A percentile compares a stretch with the other conserved stretches of the same genome.
These are phyloP conservation scores for Plasmodium inui DNA, from an alignment of 169 alveolate species.

Conservation along the genomic window DNA sequence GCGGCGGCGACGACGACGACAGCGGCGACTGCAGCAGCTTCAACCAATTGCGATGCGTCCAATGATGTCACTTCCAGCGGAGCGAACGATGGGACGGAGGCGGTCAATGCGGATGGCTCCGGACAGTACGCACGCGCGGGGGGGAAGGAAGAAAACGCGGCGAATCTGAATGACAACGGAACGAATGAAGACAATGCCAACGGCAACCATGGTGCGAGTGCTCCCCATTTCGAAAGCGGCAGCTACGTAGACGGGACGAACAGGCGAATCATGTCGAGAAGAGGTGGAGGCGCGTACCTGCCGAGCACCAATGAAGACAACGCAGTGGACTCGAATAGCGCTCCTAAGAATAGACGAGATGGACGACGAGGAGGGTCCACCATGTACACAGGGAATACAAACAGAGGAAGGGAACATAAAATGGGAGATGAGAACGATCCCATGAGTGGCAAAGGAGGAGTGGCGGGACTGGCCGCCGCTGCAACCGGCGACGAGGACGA, in stretches of 20 bases:
- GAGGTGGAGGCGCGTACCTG: constrained; percentile 4
- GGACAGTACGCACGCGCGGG: neutral
- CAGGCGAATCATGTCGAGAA: constrained; percentile 7
- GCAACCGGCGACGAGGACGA: neutral
- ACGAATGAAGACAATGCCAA: neutral
- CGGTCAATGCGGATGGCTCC: neutral
- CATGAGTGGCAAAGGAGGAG: neutral
- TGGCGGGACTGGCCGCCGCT: neutral
- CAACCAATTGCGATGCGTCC: neutral
- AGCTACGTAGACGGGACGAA: neutral
- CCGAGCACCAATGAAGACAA: neutral
- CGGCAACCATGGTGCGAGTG: neutral
- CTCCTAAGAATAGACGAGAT: neutral
- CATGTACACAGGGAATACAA: neutral
- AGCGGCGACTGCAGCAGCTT: neutral
- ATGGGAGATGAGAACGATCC: neutral
- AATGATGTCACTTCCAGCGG: neutral
- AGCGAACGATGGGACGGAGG: neutral
- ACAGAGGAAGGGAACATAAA: neutral
- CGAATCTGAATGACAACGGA: neutral
- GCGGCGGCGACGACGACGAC: neutral
- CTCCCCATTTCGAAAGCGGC: neutral
- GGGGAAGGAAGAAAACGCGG: neutral
- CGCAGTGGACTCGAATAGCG: neutral
- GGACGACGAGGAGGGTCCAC: neutral